phyloP scores from a whole-genome alignment of 441 rosid genomes.

The Eutrema salsugineum region DNA sequence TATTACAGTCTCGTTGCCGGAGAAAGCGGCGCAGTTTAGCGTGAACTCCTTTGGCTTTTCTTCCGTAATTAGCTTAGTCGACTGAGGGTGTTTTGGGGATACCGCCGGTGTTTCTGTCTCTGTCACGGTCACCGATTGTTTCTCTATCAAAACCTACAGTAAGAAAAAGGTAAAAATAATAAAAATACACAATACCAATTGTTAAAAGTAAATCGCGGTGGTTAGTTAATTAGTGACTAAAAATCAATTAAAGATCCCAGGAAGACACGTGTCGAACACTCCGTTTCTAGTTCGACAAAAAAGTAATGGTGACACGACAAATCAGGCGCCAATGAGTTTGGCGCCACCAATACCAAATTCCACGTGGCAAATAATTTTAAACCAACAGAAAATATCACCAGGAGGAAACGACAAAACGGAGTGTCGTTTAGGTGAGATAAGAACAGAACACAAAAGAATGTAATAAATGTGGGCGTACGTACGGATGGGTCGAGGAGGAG shows the following conservation, averaged over 20 bases:
- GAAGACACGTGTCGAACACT: constrained; percentile 16
- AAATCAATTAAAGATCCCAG: neutral
- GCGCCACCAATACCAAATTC: neutral
- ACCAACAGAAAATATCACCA: neutral
- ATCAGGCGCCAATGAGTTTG: neutral
- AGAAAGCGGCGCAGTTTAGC: constrained; percentile 15
- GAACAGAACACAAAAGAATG: neutral
- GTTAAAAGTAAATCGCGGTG: neutral
- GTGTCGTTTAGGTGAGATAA: neutral
- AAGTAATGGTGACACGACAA: constrained; percentile 17
- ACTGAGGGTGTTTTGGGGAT: constrained; percentile 25
- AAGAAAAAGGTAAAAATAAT: neutral
- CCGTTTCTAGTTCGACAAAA: constrained; percentile 6
- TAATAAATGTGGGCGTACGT: constrained; percentile 11
- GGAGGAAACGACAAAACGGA: neutral
- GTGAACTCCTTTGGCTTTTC: constrained; percentile 23
- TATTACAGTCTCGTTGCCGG: constrained; percentile 13
- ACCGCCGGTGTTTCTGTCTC: rapidly evolving
- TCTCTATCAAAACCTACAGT: constrained; percentile 21
- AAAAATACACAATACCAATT: too few relatives aligned
- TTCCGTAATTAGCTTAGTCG: constrained; percentile 23
- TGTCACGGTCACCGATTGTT: constrained; percentile 13
- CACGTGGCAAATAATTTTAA: constrained; percentile 9
- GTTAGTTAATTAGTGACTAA: neutral
- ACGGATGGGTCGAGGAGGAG: constrained; percentile 34